These are phyloP conservation scores for Sporobolus alterniflorus DNA, from an alignment of 202 grass and related monocot genomes.

Conservation along the genomic window DNA sequence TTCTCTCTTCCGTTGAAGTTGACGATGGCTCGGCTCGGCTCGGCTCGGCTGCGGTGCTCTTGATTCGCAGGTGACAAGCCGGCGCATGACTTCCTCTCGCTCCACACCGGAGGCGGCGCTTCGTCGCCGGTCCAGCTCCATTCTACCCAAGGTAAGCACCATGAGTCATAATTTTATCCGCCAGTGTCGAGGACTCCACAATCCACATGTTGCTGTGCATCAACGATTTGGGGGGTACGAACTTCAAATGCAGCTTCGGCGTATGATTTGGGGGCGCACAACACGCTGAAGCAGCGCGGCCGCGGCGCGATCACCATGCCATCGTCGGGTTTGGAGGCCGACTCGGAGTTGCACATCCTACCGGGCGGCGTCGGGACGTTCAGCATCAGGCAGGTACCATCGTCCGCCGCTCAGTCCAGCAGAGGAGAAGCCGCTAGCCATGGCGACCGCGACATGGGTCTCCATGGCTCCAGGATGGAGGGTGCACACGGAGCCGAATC, in stretches of 20 bases:
- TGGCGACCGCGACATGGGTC: neutral
- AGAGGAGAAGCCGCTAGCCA: constrained; percentile 5
- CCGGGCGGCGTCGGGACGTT: constrained; percentile 78
- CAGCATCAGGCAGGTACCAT: constrained; percentile 73
- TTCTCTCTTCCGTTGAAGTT: neutral
- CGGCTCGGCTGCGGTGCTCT: neutral
- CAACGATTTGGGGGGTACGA: too few species aligned
- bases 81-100: constrained; percentile 85
- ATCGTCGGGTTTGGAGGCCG: constrained; percentile 1
- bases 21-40: too few species aligned
- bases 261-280: constrained; percentile 49
- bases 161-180: neutral
- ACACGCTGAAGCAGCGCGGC: constrained; percentile 15
- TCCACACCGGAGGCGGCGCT: constrained; percentile 70
- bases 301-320: neutral
- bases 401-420: neutral
- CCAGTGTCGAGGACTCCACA: too few species aligned
- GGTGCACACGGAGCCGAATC: constrained; percentile 19
- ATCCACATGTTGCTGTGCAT: neutral
- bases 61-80: constrained; percentile 73
- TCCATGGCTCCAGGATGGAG: constrained; percentile 29
- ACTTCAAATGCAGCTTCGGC: constrained; percentile 13
- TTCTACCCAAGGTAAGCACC: constrained; percentile 60
- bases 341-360: constrained; percentile 57
- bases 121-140: constrained; percentile 52